Evolutionary conservation across 306 rosid genomes (phyloP), one percentile per base, ranked within the genome.

Genomic region (Trifolium fragiferum): DNA sequence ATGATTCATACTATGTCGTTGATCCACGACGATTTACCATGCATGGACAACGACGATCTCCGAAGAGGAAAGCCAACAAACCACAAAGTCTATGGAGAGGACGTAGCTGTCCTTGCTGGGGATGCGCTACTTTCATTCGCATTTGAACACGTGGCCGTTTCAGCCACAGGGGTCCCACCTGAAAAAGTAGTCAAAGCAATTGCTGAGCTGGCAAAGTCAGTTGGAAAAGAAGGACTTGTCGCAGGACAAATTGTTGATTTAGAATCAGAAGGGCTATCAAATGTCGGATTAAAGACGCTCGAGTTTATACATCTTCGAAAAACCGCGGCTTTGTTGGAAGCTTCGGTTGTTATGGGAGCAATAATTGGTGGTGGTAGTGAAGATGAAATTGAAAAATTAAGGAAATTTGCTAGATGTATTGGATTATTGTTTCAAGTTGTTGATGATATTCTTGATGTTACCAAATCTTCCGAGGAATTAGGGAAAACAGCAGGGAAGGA

Each of bases 401-500:
- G 97, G 74, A 83, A 74, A 16, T 91, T 84, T 44, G 97, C 97
- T 0, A 80, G 89, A 82, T 59, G 68, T 59, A 86, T 92, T 19
- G 97, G 96, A 0, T 11, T 92, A 79, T 38, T 92, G 84, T 89
- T 87, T 79, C 97, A 92, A 74, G 96, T 92, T 14, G 97, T 92
- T 40, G 97, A 92, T 70, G 97, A 92, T 69, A 89, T 92, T 57
- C 91, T 92, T 2, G 97, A 92, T 74, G 88, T 92, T 21, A 92
- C 97, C 0, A 89, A 87, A 32, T 84, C 96, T 2, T 92, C 97
- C 0, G 65, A 84, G 75, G 96, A 92, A 37, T 44, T 92, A 78
- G 97, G 97, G 33, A 92, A 92, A 19, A 92, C 97, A 0, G 97
- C 97, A 0, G 97, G 97, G 77, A 92, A 92, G 38, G 97, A 92